These are phyloP conservation scores for Dryadomyces sulphureus DNA, from an alignment of 2,329 filamentous ascomycete genomes.

Conservation along the genomic window DNA sequence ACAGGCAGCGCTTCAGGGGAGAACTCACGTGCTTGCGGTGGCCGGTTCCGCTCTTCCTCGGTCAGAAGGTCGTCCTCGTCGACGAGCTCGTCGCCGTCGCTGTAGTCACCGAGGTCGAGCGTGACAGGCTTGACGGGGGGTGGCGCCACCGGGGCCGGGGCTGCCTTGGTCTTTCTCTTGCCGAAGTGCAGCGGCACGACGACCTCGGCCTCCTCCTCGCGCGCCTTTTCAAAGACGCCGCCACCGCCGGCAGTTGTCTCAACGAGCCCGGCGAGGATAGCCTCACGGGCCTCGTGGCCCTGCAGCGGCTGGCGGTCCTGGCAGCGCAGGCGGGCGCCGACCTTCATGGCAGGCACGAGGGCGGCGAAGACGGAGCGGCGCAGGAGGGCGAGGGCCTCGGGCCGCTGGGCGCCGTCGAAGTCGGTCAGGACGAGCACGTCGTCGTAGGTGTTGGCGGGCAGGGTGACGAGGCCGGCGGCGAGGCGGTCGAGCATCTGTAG, in stretches of 20 bases:
- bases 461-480: slow-evolving; percentile 61
- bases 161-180: slow-evolving; percentile 35
- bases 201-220: slow-evolving; percentile 37
- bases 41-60: slow-evolving; percentile 67
- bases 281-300: slow-evolving; percentile 51
- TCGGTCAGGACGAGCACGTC: slow-evolving; percentile 72
- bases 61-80: slow-evolving; percentile 81
- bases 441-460: slow-evolving; percentile 69
- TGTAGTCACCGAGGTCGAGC: slow-evolving; percentile 34
- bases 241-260: no score
- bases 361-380: slow-evolving; percentile 48
- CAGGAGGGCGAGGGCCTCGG: slow-evolving; percentile 51
- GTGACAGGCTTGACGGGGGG: slow-evolving; percentile 8
- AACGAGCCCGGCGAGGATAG: slow-evolving; percentile 68
- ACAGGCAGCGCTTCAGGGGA: not conserved
- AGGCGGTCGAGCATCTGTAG: slow-evolving; percentile 97
- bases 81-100: slow-evolving; percentile 69
- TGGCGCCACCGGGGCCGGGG: no score
- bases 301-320: slow-evolving; percentile 47
- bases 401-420: slow-evolving; percentile 43
- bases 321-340: slow-evolving; percentile 51
- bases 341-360: slow-evolving; percentile 56
- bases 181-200: slow-evolving; percentile 50
- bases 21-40: slow-evolving; percentile 65
- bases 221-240: slow-evolving; percentile 63